Percentiles rank a stretch among this genome's conserved stretches.
These are phyloP conservation scores for Phytophthora macrochlamydospora DNA, from an alignment of 352 stramenopile genomes.

Conservation along the genomic window DNA sequence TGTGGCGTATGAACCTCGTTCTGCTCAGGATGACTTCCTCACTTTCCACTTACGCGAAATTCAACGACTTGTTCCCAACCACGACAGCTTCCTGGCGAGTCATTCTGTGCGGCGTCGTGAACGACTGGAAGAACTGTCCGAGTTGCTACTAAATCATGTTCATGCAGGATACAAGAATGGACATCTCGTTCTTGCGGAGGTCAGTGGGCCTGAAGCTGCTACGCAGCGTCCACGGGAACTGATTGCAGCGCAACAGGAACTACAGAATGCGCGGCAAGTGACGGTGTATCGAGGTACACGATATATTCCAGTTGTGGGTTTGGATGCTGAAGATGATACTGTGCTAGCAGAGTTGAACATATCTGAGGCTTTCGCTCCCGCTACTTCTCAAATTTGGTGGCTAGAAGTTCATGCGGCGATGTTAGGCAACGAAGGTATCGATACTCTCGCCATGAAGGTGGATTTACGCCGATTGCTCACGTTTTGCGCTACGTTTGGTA, in stretches of 20 bases:
- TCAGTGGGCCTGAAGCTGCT: conserved; percentile 23
- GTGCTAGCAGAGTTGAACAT: conserved; percentile 49
- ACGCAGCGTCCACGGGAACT: conserved; percentile 18
- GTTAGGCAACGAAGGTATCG: conserved; percentile 10
- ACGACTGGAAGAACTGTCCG: conserved; percentile 45
- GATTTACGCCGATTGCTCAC: conserved; percentile 44
- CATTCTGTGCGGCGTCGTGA: conserved; percentile 40
- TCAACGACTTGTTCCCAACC: conserved; percentile 54
- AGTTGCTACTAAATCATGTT: conserved; percentile 48
- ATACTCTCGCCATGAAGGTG: conserved; percentile 27
- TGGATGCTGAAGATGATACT: not conserved
- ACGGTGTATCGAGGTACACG: conserved; percentile 59
- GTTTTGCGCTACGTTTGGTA: conserved; percentile 44
- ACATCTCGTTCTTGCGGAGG: conserved; percentile 62
- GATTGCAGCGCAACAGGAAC: conserved; percentile 20
- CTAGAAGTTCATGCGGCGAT: conserved; percentile 54
- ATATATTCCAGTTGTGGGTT: conserved; percentile 23
- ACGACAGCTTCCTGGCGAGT: conserved; percentile 31
- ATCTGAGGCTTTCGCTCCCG: conserved; percentile 56
- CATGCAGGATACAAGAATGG: conserved; percentile 76
- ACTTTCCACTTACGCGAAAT: conserved; percentile 61
- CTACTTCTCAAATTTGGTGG: conserved; percentile 68
- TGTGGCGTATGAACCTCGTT: conserved; percentile 34
- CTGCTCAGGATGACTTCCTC: conserved; percentile 42
- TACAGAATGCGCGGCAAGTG: conserved; percentile 30